phyloP scores from a whole-genome alignment of 257 asterid species.

The Petunia axillaris region DNA sequence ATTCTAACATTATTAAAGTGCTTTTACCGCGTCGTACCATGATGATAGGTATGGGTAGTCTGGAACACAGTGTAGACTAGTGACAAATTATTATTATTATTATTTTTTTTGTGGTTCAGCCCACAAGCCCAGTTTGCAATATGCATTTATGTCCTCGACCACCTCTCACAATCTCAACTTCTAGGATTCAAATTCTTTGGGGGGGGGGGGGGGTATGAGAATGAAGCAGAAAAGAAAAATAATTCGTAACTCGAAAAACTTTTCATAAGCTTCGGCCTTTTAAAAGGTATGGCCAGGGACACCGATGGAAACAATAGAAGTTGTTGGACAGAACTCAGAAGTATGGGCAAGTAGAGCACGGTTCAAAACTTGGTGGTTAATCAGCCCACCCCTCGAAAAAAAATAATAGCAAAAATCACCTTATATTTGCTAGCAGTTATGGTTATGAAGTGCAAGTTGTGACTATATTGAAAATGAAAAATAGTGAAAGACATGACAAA shows the following conservation, averaged over 20 bases:
- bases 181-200: background rate
- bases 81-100: background rate
- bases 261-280: background rate
- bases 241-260: background rate
- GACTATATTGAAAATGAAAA: background rate
- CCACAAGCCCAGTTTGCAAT: background rate
- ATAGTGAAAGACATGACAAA: background rate
- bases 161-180: slow-evolving; percentile 7
- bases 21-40: background rate
- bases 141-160: background rate
- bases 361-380: no score
- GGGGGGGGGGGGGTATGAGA: background rate
- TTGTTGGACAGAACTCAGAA: background rate
- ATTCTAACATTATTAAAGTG: background rate
- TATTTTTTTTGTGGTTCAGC: background rate
- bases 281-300: background rate
- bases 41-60: slow-evolving; percentile 5
- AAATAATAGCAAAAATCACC: background rate
- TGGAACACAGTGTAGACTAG: background rate
- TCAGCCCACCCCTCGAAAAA: no score
- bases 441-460: background rate
- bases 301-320: background rate
- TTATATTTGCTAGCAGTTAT: background rate
- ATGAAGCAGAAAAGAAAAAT: background rate
- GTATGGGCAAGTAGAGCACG: background rate